phyloP scores from a whole-genome alignment of 2,329 filamentous ascomycete genomes.

The Endocalyx cinctus region DNA sequence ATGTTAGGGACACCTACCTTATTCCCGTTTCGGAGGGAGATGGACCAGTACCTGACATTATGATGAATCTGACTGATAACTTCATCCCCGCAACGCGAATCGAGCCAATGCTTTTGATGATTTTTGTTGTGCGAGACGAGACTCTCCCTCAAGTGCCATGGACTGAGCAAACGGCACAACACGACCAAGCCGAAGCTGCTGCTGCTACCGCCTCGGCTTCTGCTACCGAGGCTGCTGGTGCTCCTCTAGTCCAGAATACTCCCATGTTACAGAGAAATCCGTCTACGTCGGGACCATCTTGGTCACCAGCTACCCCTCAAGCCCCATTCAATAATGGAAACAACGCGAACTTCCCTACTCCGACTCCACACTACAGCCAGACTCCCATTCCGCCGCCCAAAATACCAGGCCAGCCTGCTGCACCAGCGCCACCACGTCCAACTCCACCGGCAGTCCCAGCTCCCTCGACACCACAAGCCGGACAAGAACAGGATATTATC shows the following conservation, averaged over 20 bases:
- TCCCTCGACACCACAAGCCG: too few species aligned
- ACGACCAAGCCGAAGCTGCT: conserved; percentile 23
- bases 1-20: conserved; percentile 86
- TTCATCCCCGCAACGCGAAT: conserved; percentile 66
- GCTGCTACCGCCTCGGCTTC: too few species aligned
- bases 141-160: conserved; percentile 27
- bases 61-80: conserved; percentile 83
- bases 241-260: too few species aligned
- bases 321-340: too few species aligned
- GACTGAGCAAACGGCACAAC: conserved; percentile 19
- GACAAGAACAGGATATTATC: conserved; percentile 33
- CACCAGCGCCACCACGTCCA: conserved; percentile 14
- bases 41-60: conserved; percentile 72
- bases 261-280: conserved; percentile 36
- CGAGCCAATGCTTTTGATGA: conserved; percentile 75
- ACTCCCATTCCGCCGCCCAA: conserved; percentile 28
- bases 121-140: conserved; percentile 76
- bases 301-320: conserved; percentile 49
- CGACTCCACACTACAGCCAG: conserved; percentile 25
- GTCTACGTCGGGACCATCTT: conserved; percentile 46
- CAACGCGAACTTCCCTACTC: conserved; percentile 10
- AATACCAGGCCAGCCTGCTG: conserved; percentile 25
- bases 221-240: too few species aligned
- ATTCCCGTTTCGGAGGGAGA: conserved; percentile 76
- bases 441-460: conserved; percentile 9